A percentile compares a stretch with the other conserved stretches of the same genome.
These are phyloP conservation scores for Lepraria neglecta DNA, from an alignment of 495 filamentous ascomycete genomes.

Conservation along the genomic window DNA sequence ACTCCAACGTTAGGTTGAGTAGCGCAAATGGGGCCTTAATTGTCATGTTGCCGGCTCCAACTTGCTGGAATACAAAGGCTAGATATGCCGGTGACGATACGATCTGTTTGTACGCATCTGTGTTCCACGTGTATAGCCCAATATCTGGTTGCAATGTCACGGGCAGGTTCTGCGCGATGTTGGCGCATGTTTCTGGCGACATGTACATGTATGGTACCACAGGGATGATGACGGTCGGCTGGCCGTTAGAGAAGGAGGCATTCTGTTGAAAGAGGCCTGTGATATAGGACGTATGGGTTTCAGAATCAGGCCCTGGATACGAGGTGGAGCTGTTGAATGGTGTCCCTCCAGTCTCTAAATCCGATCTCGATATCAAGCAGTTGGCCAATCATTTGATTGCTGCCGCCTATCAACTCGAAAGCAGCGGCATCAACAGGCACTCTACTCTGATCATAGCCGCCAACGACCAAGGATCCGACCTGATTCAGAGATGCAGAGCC, in stretches of 20 bases:
- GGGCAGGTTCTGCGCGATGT: slow-evolving; percentile 42
- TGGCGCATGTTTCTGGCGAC: slow-evolving; percentile 45
- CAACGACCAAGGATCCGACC: slow-evolving; percentile 42
- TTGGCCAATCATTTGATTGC: slow-evolving; percentile 21
- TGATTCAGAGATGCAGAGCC: slow-evolving; percentile 41
- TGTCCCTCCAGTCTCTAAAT: slow-evolving; percentile 39
- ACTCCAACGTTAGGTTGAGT: slow-evolving; percentile 46
- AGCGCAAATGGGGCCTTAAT: slow-evolving; percentile 51
- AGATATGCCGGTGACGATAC: slow-evolving; percentile 44
- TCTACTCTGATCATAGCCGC: slow-evolving; percentile 48
- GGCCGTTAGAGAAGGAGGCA: slow-evolving; percentile 28
- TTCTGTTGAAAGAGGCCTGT: slow-evolving; percentile 36
- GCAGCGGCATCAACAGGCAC: slow-evolving; percentile 29
- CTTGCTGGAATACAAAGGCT: slow-evolving; percentile 41
- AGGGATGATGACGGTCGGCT: slow-evolving; percentile 34
- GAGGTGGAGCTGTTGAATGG: slow-evolving; percentile 30
- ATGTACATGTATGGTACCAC: slow-evolving; percentile 45
- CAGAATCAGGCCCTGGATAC: slow-evolving; percentile 18
- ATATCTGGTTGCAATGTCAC: slow-evolving; percentile 37
- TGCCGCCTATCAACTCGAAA: neutral
- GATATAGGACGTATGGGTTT: neutral
- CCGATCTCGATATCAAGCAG: slow-evolving; percentile 41
- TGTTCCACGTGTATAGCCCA: slow-evolving; percentile 50
- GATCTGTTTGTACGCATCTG: slow-evolving; percentile 36
- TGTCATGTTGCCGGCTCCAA: slow-evolving; percentile 30